These are phyloP conservation scores for Aspergillus panamensis DNA, from an alignment of 495 filamentous ascomycete genomes.

Conservation along the genomic window DNA sequence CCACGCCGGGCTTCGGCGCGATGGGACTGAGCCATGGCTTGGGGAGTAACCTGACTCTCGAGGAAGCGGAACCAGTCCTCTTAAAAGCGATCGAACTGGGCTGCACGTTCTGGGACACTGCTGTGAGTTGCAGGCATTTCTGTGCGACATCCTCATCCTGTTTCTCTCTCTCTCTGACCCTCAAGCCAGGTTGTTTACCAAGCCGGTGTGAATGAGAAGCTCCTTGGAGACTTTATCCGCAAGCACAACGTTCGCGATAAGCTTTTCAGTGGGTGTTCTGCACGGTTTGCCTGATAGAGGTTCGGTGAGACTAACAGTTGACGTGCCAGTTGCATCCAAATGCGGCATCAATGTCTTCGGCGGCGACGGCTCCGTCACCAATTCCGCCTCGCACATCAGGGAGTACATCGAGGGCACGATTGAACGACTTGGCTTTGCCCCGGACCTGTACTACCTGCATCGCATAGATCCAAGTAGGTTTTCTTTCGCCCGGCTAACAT, in stretches of 20 bases:
- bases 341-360: slow-evolving; percentile 42
- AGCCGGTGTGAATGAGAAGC: slow-evolving; percentile 48
- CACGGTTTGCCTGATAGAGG: not conserved
- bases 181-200: slow-evolving; percentile 41
- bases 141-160: not conserved
- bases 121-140: slow-evolving; percentile 26
- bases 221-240: slow-evolving; percentile 50
- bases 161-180: not conserved
- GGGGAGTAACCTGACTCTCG: slow-evolving; percentile 39
- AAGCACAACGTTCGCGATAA: slow-evolving; percentile 51
- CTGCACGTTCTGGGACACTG: slow-evolving; percentile 54
- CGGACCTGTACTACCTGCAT: slow-evolving; percentile 44
- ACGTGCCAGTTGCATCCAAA: slow-evolving; percentile 43
- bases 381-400: slow-evolving; percentile 49
- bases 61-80: slow-evolving; percentile 49
- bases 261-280: slow-evolving; percentile 36
- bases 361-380: slow-evolving; percentile 32
- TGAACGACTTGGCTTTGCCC: slow-evolving; percentile 47
- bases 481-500: not conserved
- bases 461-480: slow-evolving; percentile 41
- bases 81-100: slow-evolving; percentile 49
- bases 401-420: slow-evolving; percentile 51
- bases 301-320: not conserved
- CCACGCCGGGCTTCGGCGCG: slow-evolving; percentile 44
- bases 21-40: slow-evolving; percentile 45